A percentile compares a stretch with the other conserved stretches of the same genome.
Evolutionary conservation across 1,284 basidiomycete genomes (phyloP).

Genomic region (Ustilago nuda): DNA sequence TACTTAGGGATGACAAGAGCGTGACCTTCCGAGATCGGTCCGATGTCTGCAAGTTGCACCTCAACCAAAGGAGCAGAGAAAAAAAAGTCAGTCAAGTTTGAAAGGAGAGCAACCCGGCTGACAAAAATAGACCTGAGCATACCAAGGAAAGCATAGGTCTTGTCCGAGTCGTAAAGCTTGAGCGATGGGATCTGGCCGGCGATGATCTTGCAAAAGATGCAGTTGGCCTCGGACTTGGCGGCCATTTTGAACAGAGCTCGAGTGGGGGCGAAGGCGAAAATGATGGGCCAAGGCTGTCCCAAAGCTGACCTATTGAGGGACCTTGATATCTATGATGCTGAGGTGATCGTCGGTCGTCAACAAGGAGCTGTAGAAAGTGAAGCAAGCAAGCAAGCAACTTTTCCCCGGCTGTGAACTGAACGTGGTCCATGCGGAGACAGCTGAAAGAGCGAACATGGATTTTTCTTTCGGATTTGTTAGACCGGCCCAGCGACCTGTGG

Average conservation of each 20-base stretch:
- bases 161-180: slow-evolving; percentile 70
- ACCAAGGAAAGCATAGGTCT: slow-evolving; percentile 64
- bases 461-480: slow-evolving; percentile 22
- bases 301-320: not conserved
- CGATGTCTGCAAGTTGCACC: slow-evolving; percentile 75
- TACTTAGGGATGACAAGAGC: slow-evolving; percentile 86
- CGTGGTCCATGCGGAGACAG: slow-evolving; percentile 25
- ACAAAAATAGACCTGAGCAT: not conserved
- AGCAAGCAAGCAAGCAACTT: not conserved
- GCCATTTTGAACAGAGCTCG: slow-evolving; percentile 56
- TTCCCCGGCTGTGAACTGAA: slow-evolving; percentile 23
- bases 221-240: slow-evolving; percentile 60
- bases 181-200: slow-evolving; percentile 70
- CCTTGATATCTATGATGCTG: slow-evolving; percentile 1
- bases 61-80: not conserved
- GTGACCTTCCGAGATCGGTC: slow-evolving; percentile 86
- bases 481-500: not conserved
- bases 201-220: slow-evolving; percentile 72
- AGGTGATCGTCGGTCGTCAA: not conserved
- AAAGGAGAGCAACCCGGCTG: not conserved
- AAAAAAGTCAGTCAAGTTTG: slow-evolving; percentile 3
- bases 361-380: not conserved
- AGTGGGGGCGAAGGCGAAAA: slow-evolving; percentile 53
- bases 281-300: slow-evolving; percentile 33
- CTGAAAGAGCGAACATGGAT: slow-evolving; percentile 20